Evolutionary conservation across 495 filamentous ascomycete species (phyloP), one percentile per base, ranked within the genome.

Genomic region (Bacidia gigantensis): DNA sequence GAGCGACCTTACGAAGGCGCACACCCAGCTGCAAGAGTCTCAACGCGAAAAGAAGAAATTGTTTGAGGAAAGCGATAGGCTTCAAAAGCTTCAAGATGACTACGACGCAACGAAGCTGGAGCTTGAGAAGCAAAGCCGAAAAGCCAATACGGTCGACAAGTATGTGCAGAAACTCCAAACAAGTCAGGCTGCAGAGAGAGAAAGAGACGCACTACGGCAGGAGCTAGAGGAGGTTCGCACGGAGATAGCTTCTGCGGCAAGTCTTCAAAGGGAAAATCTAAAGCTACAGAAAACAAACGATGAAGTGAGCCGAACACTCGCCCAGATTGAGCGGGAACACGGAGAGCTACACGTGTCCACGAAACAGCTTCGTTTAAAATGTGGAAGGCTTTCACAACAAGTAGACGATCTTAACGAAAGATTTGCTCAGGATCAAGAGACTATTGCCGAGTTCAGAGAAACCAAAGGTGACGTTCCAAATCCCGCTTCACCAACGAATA

Each of bases 121-220:
- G 47, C 79, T 81, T 35, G 82, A 83, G 50, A 79, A 87, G 53
- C 74, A 90, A 7, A 70, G 76, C n/a, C 83, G 84, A 64, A 87
- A 86, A 62, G 83, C 86, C 23, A 93, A 87, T 58, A 79, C 76
- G 14, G 74, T 78, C 0, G 84, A 87, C 51, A 83, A 85, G 53
- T 82, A 83, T 57, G 78, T 80, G 55, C 79, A 83, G 60, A 88
- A 89, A 63, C 67, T 87, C 20, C 78, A 89, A 61, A 76, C 79
- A 29, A 82, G 80, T 55, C 77, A 83, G 55, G 76, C 77, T 50
- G 69, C 86, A 40, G 79, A 87, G 64, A 83, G 79, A 62, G 84
- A 88, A 61, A 81, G 86, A 51, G 72, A 78, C 50, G 65, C 70
- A 11, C 70, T 85, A 14, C 78, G 80, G 42, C 72, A 82, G 49